Percentiles rank a stretch among this genome's conserved stretches.
Conservation (phyloP, 768 basidiomycete species). For the Auricularia auricula-judae region DNA sequence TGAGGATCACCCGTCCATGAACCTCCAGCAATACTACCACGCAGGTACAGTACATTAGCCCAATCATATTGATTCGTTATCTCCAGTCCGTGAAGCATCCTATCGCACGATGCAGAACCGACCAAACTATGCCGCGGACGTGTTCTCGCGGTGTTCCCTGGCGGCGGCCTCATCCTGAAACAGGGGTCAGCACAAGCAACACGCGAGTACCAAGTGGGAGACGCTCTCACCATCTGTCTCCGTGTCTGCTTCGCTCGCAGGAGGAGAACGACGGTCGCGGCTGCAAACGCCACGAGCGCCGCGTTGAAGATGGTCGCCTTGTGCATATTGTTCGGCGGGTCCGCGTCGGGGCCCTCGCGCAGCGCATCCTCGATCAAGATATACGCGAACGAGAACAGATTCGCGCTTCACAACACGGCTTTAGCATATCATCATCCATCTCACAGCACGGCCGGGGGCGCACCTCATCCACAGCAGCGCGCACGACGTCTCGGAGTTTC, state of each 20-base stretch:
- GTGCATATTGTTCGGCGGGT: constrained; percentile 67
- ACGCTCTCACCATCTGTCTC: not conserved
- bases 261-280: constrained; percentile 31
- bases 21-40: too few species aligned
- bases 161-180: too few species aligned
- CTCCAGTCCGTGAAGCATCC: too few species aligned
- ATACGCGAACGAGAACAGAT: constrained; percentile 27
- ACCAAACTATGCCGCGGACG: too few species aligned
- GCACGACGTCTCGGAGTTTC: constrained; percentile 68
- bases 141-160: too few species aligned
- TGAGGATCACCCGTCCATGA: too few species aligned
- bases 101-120: too few species aligned
- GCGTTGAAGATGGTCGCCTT: constrained; percentile 59
- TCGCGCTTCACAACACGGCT: constrained; percentile 33
- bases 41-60: too few species aligned
- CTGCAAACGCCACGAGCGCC: constrained; percentile 30
- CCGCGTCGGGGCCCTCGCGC: constrained; percentile 45
- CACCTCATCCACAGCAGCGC: constrained; percentile 69
- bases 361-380: constrained; percentile 47
- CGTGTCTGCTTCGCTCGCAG: not conserved
- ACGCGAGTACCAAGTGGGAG: not conserved
- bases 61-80: too few species aligned
- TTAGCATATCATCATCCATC: constrained; percentile 3
- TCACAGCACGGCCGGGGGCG: constrained; percentile 4
- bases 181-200: too few species aligned